Base-by-base conservation (phyloP, 1,284 basidiomycete species). In the Papiliotrema fonsecae region DNA sequence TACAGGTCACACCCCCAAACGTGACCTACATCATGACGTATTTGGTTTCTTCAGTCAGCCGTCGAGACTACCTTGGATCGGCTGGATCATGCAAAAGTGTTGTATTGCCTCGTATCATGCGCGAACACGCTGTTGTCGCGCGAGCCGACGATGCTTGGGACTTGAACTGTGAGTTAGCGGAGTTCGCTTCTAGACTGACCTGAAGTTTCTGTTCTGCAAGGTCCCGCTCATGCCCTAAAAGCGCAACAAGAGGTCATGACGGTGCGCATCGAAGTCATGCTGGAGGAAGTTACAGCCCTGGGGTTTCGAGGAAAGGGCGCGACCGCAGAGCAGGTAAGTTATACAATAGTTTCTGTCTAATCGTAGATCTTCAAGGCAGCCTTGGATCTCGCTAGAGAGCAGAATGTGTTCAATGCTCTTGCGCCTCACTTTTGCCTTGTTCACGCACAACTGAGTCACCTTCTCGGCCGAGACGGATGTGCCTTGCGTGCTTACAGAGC, bases 131-230 rank as follows among this genome's bases (percentile, higher is more conserved):
- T 32, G 7, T 46, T 26, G 31, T 48, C 2, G 61, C 62, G 13
- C 39, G 56, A 6, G 44, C 50, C 0, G 64, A 62, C 2, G 68
- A 69, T 43, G 54, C 67, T 49, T 72, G 70, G 70, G 68, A 72
- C 45, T 38, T 44, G n/a, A 61, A 61, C 34, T 69, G 70, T 70
- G 45, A 62, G 67, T 52, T 14, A 1, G 0, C 11, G n/a, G 11
- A n/a, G 11, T 9, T 18, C 10, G 24, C 18, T 39, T 30, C 25
- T 51, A 16, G 47, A 32, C 14, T 48, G 26, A 39, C 13, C 14
- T 39, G 7, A 44, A 69, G 67, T 70, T 50, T 52, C 57, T 1
- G 14, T 44, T 0, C 14, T 32, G 4, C 67, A 69, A 26, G 61
- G 60, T 6, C 35, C 62, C 2, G 47, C 53, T 1, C 47, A 62